Percentiles rank a stretch among this genome's conserved stretches.
Conservation (phyloP, 768 basidiomycete genomes). For the Macrolepiota fuliginosa region DNA sequence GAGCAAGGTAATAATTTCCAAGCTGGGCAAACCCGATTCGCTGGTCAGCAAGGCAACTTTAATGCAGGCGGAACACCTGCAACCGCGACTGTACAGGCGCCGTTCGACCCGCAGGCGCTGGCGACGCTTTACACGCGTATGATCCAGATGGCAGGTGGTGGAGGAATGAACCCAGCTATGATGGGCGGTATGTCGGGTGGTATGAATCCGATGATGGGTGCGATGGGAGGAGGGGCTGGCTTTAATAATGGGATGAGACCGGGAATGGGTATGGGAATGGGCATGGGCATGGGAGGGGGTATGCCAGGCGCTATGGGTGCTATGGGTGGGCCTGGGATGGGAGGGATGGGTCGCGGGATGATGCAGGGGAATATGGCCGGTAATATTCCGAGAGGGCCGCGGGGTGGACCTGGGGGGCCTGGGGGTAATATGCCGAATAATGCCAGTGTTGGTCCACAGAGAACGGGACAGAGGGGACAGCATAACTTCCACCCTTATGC, state of each 20-base stretch:
- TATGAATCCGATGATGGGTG: slow-evolving; percentile 36
- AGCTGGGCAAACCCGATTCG: slow-evolving; percentile 15
- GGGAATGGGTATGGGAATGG: slow-evolving; percentile 41
- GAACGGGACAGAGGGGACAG: slow-evolving; percentile 69
- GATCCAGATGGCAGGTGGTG: slow-evolving; percentile 80
- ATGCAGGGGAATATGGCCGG: slow-evolving; percentile 30
- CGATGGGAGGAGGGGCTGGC: slow-evolving; percentile 36
- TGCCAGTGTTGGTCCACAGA: slow-evolving; percentile 68
- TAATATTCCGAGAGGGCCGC: slow-evolving; percentile 39
- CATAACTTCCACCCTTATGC: slow-evolving; percentile 86
- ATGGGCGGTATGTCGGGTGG: slow-evolving; percentile 55
- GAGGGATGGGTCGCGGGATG: slow-evolving; percentile 28
- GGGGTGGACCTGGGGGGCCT: slow-evolving; percentile 34
- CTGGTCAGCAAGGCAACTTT: slow-evolving; percentile 39
- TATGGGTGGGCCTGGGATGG: slow-evolving; percentile 21
- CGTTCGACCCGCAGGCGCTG: slow-evolving; percentile 92
- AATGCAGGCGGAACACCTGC: slow-evolving; percentile 23
- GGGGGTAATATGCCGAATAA: slow-evolving; percentile 47
- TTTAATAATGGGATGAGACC: slow-evolving; percentile 32
- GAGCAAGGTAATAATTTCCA: slow-evolving; percentile 15
- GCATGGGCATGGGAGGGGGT: slow-evolving; percentile 39
- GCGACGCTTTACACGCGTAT: slow-evolving; percentile 93
- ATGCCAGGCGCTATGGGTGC: slow-evolving; percentile 38
- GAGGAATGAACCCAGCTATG: slow-evolving; percentile 51
- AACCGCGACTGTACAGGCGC: slow-evolving; percentile 44